A percentile compares a stretch with the other conserved stretches of the same genome.
Evolutionary conservation across 768 basidiomycete genomes (phyloP).

Genomic region (Kwoniella sp.): DNA sequence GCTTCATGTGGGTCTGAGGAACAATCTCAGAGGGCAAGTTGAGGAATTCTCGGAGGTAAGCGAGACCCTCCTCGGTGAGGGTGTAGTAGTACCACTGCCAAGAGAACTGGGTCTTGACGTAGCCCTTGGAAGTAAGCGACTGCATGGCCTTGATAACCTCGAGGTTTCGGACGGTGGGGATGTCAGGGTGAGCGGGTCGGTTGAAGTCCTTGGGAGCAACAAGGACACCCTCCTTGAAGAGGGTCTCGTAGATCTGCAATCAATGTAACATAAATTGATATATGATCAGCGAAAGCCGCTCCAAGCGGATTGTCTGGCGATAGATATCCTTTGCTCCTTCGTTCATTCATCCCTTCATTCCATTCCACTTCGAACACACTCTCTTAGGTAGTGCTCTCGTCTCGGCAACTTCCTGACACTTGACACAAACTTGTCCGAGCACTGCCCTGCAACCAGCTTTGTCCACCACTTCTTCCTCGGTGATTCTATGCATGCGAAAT

Average conservation of each 20-base stretch:
- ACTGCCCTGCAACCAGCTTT: too few relatives aligned
- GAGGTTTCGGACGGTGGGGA: slow-evolving; percentile 66
- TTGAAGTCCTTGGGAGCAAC: slow-evolving; percentile 99
- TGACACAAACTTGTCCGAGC: too few relatives aligned
- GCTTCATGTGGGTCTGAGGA: slow-evolving; percentile 96
- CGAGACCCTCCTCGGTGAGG: slow-evolving; percentile 94
- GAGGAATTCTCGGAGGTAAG: slow-evolving; percentile 94
- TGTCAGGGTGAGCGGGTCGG: slow-evolving; percentile 91
- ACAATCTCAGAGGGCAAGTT: slow-evolving; percentile 96
- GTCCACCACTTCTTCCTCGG: too few relatives aligned
- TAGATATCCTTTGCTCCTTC: too few relatives aligned
- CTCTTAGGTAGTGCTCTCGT: too few relatives aligned
- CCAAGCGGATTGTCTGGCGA: too few relatives aligned
- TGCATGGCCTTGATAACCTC: slow-evolving; percentile 73
- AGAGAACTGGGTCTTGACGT: slow-evolving; percentile 98
- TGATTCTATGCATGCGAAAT: too few relatives aligned
- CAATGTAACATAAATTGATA: too few relatives aligned
- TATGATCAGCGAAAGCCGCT: too few relatives aligned
- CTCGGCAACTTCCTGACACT: too few relatives aligned
- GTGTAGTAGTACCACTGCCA: slow-evolving; percentile 99
- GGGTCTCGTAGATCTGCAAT: slow-evolving; percentile 86
- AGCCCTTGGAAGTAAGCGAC: slow-evolving; percentile 71
- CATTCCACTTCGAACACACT: too few relatives aligned
- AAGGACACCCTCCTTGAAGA: slow-evolving; percentile 99
- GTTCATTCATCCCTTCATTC: too few relatives aligned